Evolutionary conservation across 129 eudicot genomes (phyloP).

Genomic region (Erigeron canadensis): DNA sequence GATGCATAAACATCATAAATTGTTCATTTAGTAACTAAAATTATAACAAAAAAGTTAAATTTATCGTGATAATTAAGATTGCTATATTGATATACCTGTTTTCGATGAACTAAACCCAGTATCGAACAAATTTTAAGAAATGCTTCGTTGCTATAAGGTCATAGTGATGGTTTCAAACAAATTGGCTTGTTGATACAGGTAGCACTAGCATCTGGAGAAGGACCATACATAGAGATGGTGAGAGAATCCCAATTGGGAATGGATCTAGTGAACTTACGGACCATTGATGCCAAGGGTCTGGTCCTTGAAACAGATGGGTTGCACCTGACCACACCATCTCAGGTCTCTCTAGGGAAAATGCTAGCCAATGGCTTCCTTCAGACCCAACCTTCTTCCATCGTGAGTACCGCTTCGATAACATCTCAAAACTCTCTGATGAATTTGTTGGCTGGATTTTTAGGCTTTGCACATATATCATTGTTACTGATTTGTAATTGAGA

Average conservation of each 20-base stretch:
- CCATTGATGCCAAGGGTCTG: constrained; percentile 56
- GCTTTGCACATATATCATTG: neutral
- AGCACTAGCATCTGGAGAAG: constrained; percentile 54
- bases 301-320: constrained; percentile 45
- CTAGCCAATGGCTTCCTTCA: constrained; percentile 45
- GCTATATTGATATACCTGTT: too few species aligned
- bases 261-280: constrained; percentile 41
- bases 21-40: too few species aligned
- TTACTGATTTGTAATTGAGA: constrained; percentile 6
- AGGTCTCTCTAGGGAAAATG: constrained; percentile 48
- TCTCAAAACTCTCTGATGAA: constrained; percentile 5
- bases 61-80: too few species aligned
- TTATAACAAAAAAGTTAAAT: too few species aligned
- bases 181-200: constrained; percentile 32
- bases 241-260: constrained; percentile 56
- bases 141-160: neutral
- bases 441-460: constrained; percentile 2
- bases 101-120: too few species aligned
- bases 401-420: constrained; percentile 1
- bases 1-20: too few species aligned
- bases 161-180: neutral
- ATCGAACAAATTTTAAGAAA: too few species aligned
- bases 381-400: constrained; percentile 23
- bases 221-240: constrained; percentile 41
- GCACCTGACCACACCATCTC: constrained; percentile 62